Evolutionary conservation across 2,329 filamentous ascomycete species (phyloP), one percentile per base, ranked within the genome.

Genomic region (Neurospora crassa): DNA sequence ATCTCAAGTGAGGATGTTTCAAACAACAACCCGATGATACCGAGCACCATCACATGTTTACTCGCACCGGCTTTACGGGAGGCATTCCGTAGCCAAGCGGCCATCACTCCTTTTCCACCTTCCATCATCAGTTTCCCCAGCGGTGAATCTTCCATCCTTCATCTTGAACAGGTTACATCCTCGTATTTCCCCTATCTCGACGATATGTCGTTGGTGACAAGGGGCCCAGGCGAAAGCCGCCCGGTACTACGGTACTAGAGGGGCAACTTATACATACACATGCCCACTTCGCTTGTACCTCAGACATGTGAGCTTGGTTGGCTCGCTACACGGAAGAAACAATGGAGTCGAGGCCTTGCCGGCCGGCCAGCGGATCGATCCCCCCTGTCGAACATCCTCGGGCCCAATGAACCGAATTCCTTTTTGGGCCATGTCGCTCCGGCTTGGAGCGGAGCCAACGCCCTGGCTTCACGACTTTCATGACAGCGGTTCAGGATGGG

Each of bases 361-460:
- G 53, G 24, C 53, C 53, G 24, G 24, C 24, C 53, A 34, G 47
- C 47, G 24, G 12, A 59, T 59, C 20, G 43, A 45, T 14, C 16
- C 34, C 34, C 24, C 53, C 24, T 59, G 24, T 34, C 24, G 12
- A 59, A 59, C 68, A 16, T 29, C 68, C 43, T 47, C 4, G n/a
- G 41, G 20, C 63, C 68, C 45, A 67, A 29, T 42, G 37, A 20
- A 70, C 69, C 14, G 20, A 20, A 18, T 20, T 29, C 69, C 41
- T 68, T 71, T 43, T 68, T 69, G 63, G 70, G 40, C 70, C 67
- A 59, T 72, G 70, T 72, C 53, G 73, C 59, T 72, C 70, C 68
- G 68, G 53, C 24, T 59, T 18, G 14, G 24, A 59, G 53, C 53
- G 53, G 24, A 59, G 53, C 24, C 20, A 24, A 59, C 53, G 53